phyloP scores from a whole-genome alignment of 176 grass and related monocot genomes.

The Oryza meridionalis region DNA sequence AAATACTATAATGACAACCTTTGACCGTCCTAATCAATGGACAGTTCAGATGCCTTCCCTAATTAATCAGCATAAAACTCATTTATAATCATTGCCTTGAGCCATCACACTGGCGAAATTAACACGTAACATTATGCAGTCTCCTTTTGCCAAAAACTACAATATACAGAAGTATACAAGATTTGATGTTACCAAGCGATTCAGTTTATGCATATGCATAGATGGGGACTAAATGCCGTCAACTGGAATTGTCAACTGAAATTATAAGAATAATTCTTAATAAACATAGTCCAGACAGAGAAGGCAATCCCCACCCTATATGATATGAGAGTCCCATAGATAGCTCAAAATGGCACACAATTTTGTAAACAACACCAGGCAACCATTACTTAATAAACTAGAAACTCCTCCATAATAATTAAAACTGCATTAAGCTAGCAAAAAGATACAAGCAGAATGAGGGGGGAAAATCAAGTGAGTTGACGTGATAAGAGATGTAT shows the following conservation, averaged over 20 bases:
- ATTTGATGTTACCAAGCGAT: not conserved
- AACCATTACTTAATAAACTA: not conserved
- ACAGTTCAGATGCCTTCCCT: not conserved
- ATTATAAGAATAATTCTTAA: conserved; percentile 1
- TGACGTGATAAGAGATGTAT: not conserved
- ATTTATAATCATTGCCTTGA: not conserved
- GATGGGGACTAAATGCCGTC: not conserved
- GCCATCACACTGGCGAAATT: not conserved
- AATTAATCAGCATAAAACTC: not conserved
- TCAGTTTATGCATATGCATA: not conserved
- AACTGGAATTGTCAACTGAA: conserved; percentile 5
- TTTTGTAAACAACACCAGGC: not conserved
- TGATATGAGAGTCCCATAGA: not conserved
- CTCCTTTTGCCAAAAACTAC: not conserved
- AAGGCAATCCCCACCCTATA: not conserved
- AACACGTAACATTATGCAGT: not conserved
- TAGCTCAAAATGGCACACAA: not conserved
- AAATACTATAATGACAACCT: not conserved
- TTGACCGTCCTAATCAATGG: not conserved
- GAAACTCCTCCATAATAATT: not conserved
- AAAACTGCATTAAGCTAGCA: conserved; percentile 14
- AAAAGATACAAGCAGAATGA: not conserved
- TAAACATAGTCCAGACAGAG: not conserved
- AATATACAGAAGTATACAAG: not conserved
- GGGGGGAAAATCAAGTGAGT: not conserved